Percentiles rank a stretch among this genome's conserved stretches.
phyloP scores from a whole-genome alignment of 192 early-diverging fungal species.

The Coemansia sp. region DNA sequence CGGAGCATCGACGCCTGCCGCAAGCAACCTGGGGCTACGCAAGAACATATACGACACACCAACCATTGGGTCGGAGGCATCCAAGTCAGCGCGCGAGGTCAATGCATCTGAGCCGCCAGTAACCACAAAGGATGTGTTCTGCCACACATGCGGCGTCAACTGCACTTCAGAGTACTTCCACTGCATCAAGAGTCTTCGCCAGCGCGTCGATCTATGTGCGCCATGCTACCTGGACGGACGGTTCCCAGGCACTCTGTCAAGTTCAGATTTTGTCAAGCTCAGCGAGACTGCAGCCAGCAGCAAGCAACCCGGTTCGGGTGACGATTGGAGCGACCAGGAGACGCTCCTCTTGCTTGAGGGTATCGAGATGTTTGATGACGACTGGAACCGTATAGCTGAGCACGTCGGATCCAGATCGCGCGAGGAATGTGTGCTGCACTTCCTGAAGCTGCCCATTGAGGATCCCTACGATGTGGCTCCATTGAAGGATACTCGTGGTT shows the following conservation, averaged over 20 bases:
- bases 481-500: constrained; percentile 14
- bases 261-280: constrained; percentile 88
- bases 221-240: constrained; percentile 92
- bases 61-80: constrained; percentile 30
- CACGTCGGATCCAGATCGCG: constrained; percentile 89
- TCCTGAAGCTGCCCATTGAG: constrained; percentile 88
- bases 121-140: constrained; percentile 58
- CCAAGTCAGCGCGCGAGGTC: constrained; percentile 51
- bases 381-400: constrained; percentile 90
- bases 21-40: constrained; percentile 55
- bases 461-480: constrained; percentile 68
- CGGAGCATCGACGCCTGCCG: constrained; percentile 16
- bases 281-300: constrained; percentile 15
- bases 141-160: constrained; percentile 83
- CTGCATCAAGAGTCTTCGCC: constrained; percentile 64
- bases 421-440: constrained; percentile 89
- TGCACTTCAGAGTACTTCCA: constrained; percentile 83
- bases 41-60: constrained; percentile 61
- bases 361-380: constrained; percentile 91
- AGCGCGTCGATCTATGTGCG: constrained; percentile 75
- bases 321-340: constrained; percentile 88
- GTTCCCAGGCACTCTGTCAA: constrained; percentile 79
- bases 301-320: constrained; percentile 47
- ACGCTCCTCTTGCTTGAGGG: constrained; percentile 86
- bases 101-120: constrained; percentile 20